Evolutionary conservation across 73 alveolate species (phyloP).

Genomic region (Chromera velia): DNA sequence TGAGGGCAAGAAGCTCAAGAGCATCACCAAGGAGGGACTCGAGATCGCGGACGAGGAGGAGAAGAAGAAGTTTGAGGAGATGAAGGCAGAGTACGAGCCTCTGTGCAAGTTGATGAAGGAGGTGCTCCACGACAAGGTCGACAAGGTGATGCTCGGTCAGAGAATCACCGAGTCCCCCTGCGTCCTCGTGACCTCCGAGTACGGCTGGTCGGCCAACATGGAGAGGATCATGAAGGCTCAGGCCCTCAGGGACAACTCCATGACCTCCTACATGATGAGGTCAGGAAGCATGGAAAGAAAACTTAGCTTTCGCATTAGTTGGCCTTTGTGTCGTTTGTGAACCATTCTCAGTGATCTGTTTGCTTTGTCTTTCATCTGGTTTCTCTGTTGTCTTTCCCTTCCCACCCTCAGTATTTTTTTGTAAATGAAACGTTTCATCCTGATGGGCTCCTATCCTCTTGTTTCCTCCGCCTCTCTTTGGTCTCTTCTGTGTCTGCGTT

Average conservation of each 20-base stretch:
- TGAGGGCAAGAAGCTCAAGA: constrained; percentile 93
- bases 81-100: constrained; percentile 93
- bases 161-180: constrained; percentile 97
- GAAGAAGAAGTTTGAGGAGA: constrained; percentile 89
- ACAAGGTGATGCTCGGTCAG: constrained; percentile 90
- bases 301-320: no score
- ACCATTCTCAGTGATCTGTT: no score
- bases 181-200: constrained; percentile 95
- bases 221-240: constrained; percentile 90
- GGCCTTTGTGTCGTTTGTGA: no score
- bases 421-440: no score
- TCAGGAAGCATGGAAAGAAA: no score
- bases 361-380: no score
- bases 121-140: constrained; percentile 97
- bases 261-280: background rate
- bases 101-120: constrained; percentile 96
- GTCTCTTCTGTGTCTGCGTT: no score
- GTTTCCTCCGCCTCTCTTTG: no score
- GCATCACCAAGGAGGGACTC: constrained; percentile 91
- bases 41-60: constrained; percentile 43
- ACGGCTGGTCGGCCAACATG: constrained; percentile 99
- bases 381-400: no score
- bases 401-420: no score
- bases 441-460: no score
- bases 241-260: background rate